Base-by-base conservation (phyloP, 352 stramenopile species). In the Pythium sp. region DNA sequence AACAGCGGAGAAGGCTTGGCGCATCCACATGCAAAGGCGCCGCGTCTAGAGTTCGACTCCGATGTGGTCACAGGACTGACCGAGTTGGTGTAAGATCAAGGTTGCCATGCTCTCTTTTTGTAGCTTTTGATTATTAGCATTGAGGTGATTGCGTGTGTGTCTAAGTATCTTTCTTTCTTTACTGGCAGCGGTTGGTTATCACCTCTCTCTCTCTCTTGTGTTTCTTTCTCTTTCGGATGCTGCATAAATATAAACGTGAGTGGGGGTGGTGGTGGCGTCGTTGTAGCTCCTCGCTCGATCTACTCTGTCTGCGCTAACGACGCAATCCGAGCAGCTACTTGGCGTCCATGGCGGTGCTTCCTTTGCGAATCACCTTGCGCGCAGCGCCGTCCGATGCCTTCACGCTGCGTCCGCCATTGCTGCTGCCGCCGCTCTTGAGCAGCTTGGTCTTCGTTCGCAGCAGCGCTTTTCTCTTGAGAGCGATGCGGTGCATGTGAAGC, bases 401-500 rank as follows among this genome's bases (percentile, higher is more conserved):
- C 30, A 70, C 15, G 8, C 65, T 59, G 54, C 54, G 54, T 12
- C 74, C 73, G 18, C 70, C 61, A 20, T 71, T 69, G 15, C 74
- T 71, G 11, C 69, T 64, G 26, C 60, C 28, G 14, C 70, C 64
- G 43, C 73, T 74, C 71, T 90, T 89, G n/a, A 84, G 72, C 62
- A 79, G 75, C 62, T 82, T 81, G 14, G 73, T 73, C 61, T 86
- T 82, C n/a, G 75, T 80, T 64, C 79, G 74, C 63, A 83, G 72
- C 38, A 87, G 59, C 26, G 82, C 81, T 70, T 92, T 91, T 43
- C 84, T 77, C 69, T 95, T 95, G 43, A 93, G 68, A 46, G 86
- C 82, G 41, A 95, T 75, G 47, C 87, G 81, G 67, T 94, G 87
- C 86, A 91, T 90, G 73, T 95, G 87, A 26, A 95, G 66, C 61